Evolutionary conservation across 257 asterid genomes (phyloP).

Genomic region (Prunella vulgaris): DNA sequence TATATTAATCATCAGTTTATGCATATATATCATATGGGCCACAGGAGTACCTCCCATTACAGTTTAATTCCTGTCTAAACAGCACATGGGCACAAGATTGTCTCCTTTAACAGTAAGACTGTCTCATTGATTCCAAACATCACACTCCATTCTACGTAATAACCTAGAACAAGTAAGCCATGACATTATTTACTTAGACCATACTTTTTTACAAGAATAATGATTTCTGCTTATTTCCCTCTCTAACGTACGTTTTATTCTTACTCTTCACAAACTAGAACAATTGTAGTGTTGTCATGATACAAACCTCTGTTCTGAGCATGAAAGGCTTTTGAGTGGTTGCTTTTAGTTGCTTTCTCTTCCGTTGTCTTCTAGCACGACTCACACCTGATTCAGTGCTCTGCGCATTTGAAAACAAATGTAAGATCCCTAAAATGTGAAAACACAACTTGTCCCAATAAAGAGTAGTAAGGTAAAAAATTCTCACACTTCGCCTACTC

Average conservation of each 20-base stretch:
- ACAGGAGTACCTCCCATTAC: background rate
- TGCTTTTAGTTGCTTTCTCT: constrained; percentile 52
- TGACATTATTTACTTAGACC: background rate
- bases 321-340: constrained; percentile 87
- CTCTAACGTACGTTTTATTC: background rate
- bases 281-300: background rate
- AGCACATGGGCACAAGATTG: background rate
- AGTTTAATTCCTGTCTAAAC: background rate
- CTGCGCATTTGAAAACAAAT: constrained; percentile 33
- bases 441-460: background rate
- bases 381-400: constrained; percentile 63
- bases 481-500: constrained; percentile 66
- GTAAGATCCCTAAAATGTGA: constrained; percentile 18
- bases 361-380: constrained; percentile 47
- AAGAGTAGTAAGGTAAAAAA: background rate
- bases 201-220: background rate
- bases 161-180: background rate
- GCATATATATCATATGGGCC: background rate
- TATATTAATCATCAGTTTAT: background rate
- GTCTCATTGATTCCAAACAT: background rate
- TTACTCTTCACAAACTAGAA: background rate
- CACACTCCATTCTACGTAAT: background rate
- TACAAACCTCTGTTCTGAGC: constrained; percentile 78
- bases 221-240: background rate
- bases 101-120: constrained; percentile 1